Evolutionary conservation across 1,284 basidiomycete species (phyloP), one percentile per base, ranked within the genome.

Genomic region (Rhodofomes roseus): DNA sequence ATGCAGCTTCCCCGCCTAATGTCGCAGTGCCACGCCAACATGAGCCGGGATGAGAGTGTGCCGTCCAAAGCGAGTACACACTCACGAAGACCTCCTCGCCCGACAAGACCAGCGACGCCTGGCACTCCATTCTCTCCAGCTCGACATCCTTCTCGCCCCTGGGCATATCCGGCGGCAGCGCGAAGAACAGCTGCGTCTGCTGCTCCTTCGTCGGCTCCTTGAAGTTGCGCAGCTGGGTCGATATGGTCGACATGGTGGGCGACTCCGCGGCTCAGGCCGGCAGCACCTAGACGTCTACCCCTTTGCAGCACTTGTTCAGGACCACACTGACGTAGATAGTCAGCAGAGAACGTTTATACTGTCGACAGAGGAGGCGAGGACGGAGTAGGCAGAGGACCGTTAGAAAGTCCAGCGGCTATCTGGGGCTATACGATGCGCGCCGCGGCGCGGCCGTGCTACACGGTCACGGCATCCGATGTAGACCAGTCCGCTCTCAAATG

Each of bases 141-240:
- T 66, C 41, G 23, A 48, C 53, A 34, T 57, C 62, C 48, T 60
- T 56, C 50, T 59, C 59, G 60, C 58, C 54, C 48, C 23, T 29
- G 16, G 43, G 56, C 20, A 52, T 60, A 18, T 63, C 63, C 12
- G 62, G 46, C 8, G 93, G 92, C 43, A 94, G 78, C 25, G 93
- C 90, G 79, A 95, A 96, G 82, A 90, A 93, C 61, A 92, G 83
- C 62, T 92, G 80, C 9, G 86, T 87, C 55, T 88, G 77, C 72
- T 96, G 87, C 62, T 95, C 92, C 74, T 87, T 93, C 7, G 89
- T 89, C 54, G 93, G 93, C 74, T 96, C 94, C 77, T 92, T 92
- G 81, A 95, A 94, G 69, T 90, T 86, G 61, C 93, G 87, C 53
- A 96, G 83, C 64, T 93, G 89, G 4, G 93, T 90, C 54, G 88